phyloP scores from a whole-genome alignment of 495 filamentous ascomycete species.

The Cudoniella acicularis region DNA sequence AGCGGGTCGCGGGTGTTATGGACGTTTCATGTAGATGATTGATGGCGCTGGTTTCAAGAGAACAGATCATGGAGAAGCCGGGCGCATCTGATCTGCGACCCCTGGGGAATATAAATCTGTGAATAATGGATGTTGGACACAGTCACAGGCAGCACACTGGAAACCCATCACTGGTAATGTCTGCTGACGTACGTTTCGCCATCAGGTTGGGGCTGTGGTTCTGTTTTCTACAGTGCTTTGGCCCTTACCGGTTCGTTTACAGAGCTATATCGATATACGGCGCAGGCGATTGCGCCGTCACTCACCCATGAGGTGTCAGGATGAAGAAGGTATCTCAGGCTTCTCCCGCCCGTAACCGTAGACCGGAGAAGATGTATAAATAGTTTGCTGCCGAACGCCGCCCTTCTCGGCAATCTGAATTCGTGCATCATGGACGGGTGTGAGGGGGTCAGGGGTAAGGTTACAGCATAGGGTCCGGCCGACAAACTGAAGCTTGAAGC shows the following conservation, averaged over 20 bases:
- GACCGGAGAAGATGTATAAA: background rate
- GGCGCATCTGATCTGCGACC: too few relatives aligned
- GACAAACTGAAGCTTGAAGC: too few relatives aligned
- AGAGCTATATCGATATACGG: too few relatives aligned
- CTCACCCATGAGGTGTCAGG: too few relatives aligned
- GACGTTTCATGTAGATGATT: background rate
- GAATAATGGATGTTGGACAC: too few relatives aligned
- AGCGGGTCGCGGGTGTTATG: background rate
- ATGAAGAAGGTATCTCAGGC: too few relatives aligned
- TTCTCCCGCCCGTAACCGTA: background rate
- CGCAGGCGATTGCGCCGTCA: too few relatives aligned
- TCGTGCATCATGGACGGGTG: background rate
- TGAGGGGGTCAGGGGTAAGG: background rate
- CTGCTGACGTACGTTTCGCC: constrained; percentile 10
- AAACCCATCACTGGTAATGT: too few relatives aligned
- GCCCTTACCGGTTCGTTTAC: too few relatives aligned
- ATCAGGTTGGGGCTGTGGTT: background rate
- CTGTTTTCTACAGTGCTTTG: too few relatives aligned
- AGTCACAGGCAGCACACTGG: background rate
- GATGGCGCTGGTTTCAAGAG: background rate
- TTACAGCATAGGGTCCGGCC: background rate
- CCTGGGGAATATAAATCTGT: too few relatives aligned
- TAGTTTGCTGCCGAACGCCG: background rate
- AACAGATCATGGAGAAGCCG: background rate
- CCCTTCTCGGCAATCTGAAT: background rate